Evolutionary conservation across 108 stramenopile genomes (phyloP).

Genomic region (Schizochytrium sp.): DNA sequence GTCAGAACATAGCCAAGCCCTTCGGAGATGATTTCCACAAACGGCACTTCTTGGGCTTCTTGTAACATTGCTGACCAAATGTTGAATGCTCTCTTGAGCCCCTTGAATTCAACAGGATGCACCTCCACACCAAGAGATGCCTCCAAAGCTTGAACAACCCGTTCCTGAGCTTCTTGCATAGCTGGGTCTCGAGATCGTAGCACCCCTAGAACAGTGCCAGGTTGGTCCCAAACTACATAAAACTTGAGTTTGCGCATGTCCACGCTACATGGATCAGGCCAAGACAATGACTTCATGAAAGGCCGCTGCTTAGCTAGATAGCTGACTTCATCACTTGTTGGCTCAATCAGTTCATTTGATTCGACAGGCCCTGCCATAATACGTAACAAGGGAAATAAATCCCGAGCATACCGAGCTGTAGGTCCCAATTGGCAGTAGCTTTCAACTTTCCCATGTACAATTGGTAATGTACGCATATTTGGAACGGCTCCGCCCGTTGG

Average conservation of each 20-base stretch:
- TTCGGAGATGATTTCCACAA: conserved; percentile 59
- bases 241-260: conserved; percentile 16
- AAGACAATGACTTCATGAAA: not conserved
- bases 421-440: conserved; percentile 50
- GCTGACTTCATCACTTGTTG: not conserved
- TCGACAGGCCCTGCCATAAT: conserved; percentile 18
- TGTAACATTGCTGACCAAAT: conserved; percentile 40
- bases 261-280: conserved; percentile 4
- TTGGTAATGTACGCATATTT: not conserved
- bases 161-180: conserved; percentile 14
- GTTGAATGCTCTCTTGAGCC: not conserved
- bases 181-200: conserved; percentile 5
- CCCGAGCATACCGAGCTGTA: not conserved
- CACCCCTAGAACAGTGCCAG: not conserved
- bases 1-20: not conserved
- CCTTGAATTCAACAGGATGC: conserved; percentile 2
- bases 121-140: not conserved
- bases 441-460: conserved; percentile 10
- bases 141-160: conserved; percentile 26
- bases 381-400: not conserved
- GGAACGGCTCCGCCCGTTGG: conserved; percentile 64
- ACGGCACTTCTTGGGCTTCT: not conserved
- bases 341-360: not conserved
- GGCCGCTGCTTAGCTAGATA: not conserved
- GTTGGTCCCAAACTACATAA: conserved; percentile 28